Evolutionary conservation across 2,329 filamentous ascomycete species (phyloP).

Genomic region (Trichoderma sp.): DNA sequence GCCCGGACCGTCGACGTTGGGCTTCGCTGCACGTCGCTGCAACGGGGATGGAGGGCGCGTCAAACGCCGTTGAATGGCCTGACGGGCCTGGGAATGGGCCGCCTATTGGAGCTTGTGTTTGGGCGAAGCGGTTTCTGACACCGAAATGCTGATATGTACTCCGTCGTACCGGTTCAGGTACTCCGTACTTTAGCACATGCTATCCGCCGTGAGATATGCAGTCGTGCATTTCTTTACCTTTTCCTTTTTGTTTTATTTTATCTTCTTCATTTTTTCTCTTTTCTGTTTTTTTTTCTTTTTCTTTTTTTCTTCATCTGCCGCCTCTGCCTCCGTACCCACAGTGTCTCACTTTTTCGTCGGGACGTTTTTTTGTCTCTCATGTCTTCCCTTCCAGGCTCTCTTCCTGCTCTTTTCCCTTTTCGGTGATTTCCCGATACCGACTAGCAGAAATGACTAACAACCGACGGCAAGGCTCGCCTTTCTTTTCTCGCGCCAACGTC

Average conservation of each 20-base stretch:
- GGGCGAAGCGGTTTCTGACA: constrained; percentile 18
- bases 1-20: constrained; percentile 9
- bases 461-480: background rate
- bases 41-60: constrained; percentile 15
- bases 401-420: background rate
- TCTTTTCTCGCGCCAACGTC: background rate
- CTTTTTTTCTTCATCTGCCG: background rate
- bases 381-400: background rate
- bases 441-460: background rate
- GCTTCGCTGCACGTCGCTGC: constrained; percentile 22
- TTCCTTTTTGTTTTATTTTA: background rate
- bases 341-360: background rate
- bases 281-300: background rate
- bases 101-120: constrained; percentile 13
- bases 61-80: constrained; percentile 17
- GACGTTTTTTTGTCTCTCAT: background rate
- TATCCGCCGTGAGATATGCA: background rate
- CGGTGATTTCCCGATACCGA: background rate
- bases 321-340: constrained; percentile 1
- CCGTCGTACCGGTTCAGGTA: background rate
- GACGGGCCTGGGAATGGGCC: constrained; percentile 9
- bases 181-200: background rate
- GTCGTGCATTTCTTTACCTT: background rate
- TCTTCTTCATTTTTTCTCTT: background rate
- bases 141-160: background rate